Percentiles rank a stretch among this genome's conserved stretches.
Evolutionary conservation across 495 filamentous ascomycete genomes (phyloP).

Genomic region (Penicillium coprophilum): DNA sequence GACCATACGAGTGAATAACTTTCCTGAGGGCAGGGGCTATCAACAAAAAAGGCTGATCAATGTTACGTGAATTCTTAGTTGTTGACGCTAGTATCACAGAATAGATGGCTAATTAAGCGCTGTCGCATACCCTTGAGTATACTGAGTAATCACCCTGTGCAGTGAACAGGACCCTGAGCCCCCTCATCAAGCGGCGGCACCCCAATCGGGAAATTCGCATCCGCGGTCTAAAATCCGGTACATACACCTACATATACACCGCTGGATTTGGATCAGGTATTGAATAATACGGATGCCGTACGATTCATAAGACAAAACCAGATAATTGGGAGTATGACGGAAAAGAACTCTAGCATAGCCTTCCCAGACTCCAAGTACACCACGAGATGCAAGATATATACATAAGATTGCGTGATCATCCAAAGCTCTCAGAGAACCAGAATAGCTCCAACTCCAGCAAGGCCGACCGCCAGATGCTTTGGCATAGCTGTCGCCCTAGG

Average conservation of each 20-base stretch:
- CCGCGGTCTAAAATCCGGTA: too few species aligned
- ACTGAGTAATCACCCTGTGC: too few species aligned
- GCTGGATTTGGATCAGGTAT: neutral
- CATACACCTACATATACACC: neutral
- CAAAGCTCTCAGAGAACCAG: constrained; percentile 20
- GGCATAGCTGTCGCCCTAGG: constrained; percentile 24
- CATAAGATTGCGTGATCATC: neutral
- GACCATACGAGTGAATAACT: too few species aligned
- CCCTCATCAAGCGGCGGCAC: too few species aligned
- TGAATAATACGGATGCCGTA: neutral
- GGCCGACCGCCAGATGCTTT: constrained; percentile 26
- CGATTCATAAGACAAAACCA: constrained; percentile 9
- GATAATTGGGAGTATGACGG: neutral
- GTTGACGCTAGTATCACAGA: too few species aligned
- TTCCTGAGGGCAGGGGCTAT: too few species aligned
- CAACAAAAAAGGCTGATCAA: too few species aligned
- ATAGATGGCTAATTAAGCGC: neutral
- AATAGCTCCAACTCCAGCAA: constrained; percentile 32
- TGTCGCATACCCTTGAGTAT: too few species aligned
- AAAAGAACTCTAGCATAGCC: constrained; percentile 11
- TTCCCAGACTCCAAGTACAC: constrained; percentile 15
- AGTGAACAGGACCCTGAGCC: too few species aligned
- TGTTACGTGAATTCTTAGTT: too few species aligned
- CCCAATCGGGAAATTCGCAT: too few species aligned
- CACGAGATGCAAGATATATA: constrained; percentile 14